Evolutionary conservation across 805 yeast genomes (phyloP).

Genomic region (Pichia occidentalis): DNA sequence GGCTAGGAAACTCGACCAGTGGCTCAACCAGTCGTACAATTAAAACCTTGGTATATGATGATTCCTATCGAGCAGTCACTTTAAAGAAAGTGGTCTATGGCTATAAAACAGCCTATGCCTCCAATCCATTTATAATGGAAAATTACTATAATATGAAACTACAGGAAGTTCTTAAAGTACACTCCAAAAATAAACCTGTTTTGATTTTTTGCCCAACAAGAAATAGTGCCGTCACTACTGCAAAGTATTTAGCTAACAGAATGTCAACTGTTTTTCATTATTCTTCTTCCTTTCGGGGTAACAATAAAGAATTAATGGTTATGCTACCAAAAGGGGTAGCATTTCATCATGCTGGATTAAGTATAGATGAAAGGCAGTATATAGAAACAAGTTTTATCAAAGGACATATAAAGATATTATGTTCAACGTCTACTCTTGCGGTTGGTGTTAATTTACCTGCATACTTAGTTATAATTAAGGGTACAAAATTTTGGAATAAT

Average conservation of each 20-base stretch:
- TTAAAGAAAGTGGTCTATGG: conserved; percentile 63
- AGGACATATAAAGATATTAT: conserved; percentile 57
- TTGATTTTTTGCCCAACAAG: conserved; percentile 76
- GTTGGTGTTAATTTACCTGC: conserved; percentile 86
- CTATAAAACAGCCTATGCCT: conserved; percentile 27
- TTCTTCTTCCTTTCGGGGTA: conserved; percentile 61
- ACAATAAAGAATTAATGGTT: conserved; percentile 52
- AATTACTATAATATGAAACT: conserved; percentile 36
- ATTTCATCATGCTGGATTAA: conserved; percentile 75
- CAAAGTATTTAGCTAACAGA: conserved; percentile 59
- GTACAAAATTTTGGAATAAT: conserved; percentile 58
- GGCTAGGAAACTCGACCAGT: conserved; percentile 43
- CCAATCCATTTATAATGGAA: conserved; percentile 46
- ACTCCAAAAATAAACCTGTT: conserved; percentile 58
- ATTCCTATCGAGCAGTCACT: conserved; percentile 87
- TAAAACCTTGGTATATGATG: conserved; percentile 92
- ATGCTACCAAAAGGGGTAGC: conserved; percentile 62
- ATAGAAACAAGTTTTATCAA: conserved; percentile 62
- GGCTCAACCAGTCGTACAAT: conserved; percentile 64
- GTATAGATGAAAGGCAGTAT: conserved; percentile 60
- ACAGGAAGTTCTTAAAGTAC: conserved; percentile 32
- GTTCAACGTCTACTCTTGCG: conserved; percentile 74
- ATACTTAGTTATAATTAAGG: conserved; percentile 68
- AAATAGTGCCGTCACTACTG: conserved; percentile 72
- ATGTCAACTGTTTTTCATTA: conserved; percentile 65